Evolutionary conservation across 2,329 filamentous ascomycete species (phyloP).

Genomic region (Orbilia ellipsospora): DNA sequence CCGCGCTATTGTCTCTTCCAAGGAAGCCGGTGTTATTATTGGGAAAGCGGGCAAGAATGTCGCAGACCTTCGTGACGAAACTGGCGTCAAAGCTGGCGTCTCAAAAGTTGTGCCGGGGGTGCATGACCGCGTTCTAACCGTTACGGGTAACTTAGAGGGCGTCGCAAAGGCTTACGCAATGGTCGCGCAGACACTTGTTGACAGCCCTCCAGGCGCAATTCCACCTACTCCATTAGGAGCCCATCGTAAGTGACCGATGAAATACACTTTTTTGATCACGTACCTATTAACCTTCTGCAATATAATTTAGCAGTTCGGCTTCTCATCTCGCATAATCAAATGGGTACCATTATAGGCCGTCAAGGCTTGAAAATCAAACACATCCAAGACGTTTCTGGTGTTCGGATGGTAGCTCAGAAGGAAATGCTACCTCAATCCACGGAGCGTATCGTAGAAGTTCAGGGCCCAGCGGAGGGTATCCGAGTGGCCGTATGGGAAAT

Average conservation of each 20-base stretch:
- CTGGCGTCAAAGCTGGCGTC: conserved; percentile 95
- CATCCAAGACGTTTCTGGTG: conserved; percentile 95
- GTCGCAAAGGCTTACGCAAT: conserved; percentile 93
- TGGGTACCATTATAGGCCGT: conserved; percentile 98
- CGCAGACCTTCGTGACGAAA: conserved; percentile 94
- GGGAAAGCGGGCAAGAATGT: conserved; percentile 99
- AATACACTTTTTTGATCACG: not conserved
- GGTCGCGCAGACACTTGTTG: conserved; percentile 88
- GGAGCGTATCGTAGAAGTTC: conserved; percentile 95
- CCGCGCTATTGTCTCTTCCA: conserved; percentile 96
- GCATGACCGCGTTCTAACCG: conserved; percentile 94
- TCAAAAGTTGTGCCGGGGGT: conserved; percentile 99
- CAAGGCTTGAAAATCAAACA: conserved; percentile 99
- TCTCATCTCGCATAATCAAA: conserved; percentile 99
- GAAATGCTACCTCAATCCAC: conserved; percentile 99
- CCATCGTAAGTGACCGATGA: conserved; percentile 76
- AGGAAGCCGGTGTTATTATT: conserved; percentile 98
- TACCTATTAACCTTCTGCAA: conserved; percentile 12
- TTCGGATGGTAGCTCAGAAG: conserved; percentile 99
- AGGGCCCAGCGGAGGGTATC: conserved; percentile 93
- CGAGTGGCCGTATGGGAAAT: conserved; percentile 98
- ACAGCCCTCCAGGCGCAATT: conserved; percentile 86
- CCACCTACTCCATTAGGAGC: conserved; percentile 91
- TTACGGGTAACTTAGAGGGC: conserved; percentile 87
- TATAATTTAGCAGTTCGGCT: conserved; percentile 82